Evolutionary conservation across 2,329 filamentous ascomycete genomes (phyloP).

Genomic region (Penicillium sp.): DNA sequence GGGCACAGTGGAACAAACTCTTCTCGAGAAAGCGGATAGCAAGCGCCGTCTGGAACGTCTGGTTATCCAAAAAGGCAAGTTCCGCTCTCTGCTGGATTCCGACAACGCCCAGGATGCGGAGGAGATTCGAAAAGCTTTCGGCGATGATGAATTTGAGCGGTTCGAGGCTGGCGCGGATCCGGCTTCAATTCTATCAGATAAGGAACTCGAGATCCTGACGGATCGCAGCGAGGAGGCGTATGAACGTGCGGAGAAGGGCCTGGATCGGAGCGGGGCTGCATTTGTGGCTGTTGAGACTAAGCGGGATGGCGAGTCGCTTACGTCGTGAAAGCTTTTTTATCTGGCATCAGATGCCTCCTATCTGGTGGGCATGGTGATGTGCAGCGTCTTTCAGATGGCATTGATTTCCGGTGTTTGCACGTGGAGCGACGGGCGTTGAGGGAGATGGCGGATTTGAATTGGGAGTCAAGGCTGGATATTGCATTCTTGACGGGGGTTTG

Average conservation of each 20-base stretch:
- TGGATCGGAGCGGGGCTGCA: constrained; percentile 55
- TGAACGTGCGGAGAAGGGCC: constrained; percentile 71
- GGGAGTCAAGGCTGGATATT: no score
- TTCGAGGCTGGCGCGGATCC: constrained; percentile 56
- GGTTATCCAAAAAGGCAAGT: constrained; percentile 90
- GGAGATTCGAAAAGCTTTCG: constrained; percentile 61
- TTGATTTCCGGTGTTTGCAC: no score
- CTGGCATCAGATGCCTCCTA: neutral
- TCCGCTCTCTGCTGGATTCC: constrained; percentile 65
- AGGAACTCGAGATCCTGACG: constrained; percentile 73
- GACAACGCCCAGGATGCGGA: constrained; percentile 54
- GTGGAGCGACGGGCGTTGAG: no score
- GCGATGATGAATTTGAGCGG: constrained; percentile 70
- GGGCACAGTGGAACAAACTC: constrained; percentile 83
- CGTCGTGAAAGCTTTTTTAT: constrained; percentile 25
- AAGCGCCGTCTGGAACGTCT: constrained; percentile 91
- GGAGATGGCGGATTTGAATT: no score
- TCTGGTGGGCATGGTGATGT: neutral
- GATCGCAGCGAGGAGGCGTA: constrained; percentile 70
- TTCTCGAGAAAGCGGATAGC: constrained; percentile 82
- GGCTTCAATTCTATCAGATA: constrained; percentile 67
- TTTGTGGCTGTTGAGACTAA: constrained; percentile 83
- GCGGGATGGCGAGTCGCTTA: constrained; percentile 42
- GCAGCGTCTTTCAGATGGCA: no score
- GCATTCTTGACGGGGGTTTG: no score